Evolutionary conservation across 169 alveolate species (phyloP), one percentile per base, ranked within the genome.

Genomic region (Amoebophrya sp.): DNA sequence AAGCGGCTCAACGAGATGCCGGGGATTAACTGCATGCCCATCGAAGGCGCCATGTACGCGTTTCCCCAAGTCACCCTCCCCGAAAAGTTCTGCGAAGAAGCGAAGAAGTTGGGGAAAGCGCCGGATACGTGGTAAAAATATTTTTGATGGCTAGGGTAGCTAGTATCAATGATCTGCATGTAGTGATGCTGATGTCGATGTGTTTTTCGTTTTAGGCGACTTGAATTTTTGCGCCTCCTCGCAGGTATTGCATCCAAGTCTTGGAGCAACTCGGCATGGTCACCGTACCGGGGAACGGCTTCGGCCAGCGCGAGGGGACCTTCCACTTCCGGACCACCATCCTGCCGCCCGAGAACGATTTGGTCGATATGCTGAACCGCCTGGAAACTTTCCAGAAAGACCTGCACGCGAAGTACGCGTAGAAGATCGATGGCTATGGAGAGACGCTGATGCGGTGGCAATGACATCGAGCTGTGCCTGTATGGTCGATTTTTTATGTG

Each of bases 1-100:
- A 92, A 93, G 43, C 91, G 90, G 26, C 89, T 96, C 41, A 96
- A 95, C 90, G 42, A 93, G 41, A 93, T 94, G 90, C 91, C 88
- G 88, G 95, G 95, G 39, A 94, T 95, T 41, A 89, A 93, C 41
- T 94, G 96, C 89, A 90, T 89, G 48, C 94, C 92, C 34, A 93
- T 95, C 34, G 95, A 95, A 92, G 98, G 98, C 39, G 97, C 98
- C 42, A 94, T 96, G 96, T 96, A 96, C 93, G 97, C 96, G 39
- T 95, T 96, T 92, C 97, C 97, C 0, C 90, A 91, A 69, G 91
- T 96, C 39, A 69, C 89, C 29, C 90, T 95, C 38, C 93, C 96
- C 40, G 87, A 92, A 50, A 94, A 94, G 89, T 92, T 92, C 70
- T 40, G 91, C 40, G 92, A 70, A 40, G 95, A 88, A 50, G 96